Conservation (phyloP, 179 eudicot species). For the Beta macrorhiza region DNA sequence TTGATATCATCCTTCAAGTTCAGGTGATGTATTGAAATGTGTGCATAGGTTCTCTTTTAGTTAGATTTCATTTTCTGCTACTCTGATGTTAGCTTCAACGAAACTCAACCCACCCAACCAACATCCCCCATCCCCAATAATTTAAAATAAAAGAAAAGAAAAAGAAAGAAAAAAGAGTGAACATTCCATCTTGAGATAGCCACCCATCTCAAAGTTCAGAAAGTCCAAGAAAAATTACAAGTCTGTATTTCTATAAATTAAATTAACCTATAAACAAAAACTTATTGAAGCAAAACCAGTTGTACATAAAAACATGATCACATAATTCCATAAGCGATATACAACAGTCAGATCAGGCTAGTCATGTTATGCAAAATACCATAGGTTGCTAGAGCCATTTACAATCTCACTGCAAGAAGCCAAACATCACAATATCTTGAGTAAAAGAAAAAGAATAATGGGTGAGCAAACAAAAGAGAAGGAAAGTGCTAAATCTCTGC, state of each 20-base stretch:
- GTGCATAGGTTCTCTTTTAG: neutral
- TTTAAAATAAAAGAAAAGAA: too few relatives aligned
- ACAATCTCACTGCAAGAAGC: conserved; percentile 1
- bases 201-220: too few relatives aligned
- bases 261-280: neutral
- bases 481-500: neutral
- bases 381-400: neutral
- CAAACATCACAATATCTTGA: neutral
- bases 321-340: neutral
- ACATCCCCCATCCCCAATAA: neutral
- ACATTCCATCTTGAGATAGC: neutral
- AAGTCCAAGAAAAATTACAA: too few relatives aligned
- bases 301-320: neutral
- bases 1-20: too few relatives aligned
- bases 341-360: neutral
- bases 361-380: neutral
- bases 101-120: neutral
- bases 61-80: neutral
- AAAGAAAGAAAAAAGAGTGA: neutral
- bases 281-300: neutral
- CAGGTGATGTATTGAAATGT: neutral
- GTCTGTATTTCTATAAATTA: neutral
- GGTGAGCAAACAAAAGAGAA: neutral
- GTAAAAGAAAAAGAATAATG: neutral
- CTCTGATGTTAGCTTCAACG: too few relatives aligned